phyloP scores from a whole-genome alignment of 305 asterid species.

The Solanum aculeatissimum region DNA sequence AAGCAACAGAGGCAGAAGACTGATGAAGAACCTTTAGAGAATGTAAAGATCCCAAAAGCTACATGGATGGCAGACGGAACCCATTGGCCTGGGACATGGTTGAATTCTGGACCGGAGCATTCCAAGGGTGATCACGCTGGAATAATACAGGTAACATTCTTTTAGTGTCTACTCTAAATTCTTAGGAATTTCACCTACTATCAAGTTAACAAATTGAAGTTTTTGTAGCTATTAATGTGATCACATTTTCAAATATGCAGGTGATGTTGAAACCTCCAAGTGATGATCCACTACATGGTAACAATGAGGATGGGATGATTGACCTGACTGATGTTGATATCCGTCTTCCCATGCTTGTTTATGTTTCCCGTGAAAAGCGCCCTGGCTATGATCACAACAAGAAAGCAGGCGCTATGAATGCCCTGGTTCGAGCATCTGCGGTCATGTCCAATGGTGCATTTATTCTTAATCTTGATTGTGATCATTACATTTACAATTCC shows the following conservation, averaged over 20 bases:
- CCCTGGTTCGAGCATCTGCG: conserved; percentile 76
- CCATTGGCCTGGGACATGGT: conserved; percentile 89
- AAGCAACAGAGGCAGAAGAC: conserved; percentile 45
- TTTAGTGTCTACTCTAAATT: not conserved
- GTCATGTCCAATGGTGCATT: conserved; percentile 75
- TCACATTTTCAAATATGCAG: conserved; percentile 15
- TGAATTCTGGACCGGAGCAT: conserved; percentile 36
- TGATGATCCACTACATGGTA: conserved; percentile 49
- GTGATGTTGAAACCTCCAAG: conserved; percentile 83
- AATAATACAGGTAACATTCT: conserved; percentile 43
- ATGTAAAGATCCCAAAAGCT: conserved; percentile 44
- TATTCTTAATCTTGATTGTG: conserved; percentile 73
- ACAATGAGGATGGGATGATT: conserved; percentile 34
- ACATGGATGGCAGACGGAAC: conserved; percentile 90
- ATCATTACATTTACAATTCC: conserved; percentile 63
- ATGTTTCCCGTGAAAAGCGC: conserved; percentile 66
- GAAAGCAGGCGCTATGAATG: conserved; percentile 87
- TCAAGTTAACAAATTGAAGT: conserved; percentile 16
- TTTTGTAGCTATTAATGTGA: not conserved
- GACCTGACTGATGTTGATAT: conserved; percentile 51
- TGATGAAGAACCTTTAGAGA: conserved; percentile 46
- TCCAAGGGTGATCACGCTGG: conserved; percentile 76
- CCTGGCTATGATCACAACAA: conserved; percentile 78
- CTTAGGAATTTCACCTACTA: not conserved
- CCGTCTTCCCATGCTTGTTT: conserved; percentile 78